Conservation (phyloP, 2,329 filamentous ascomycete genomes). For the Didymosphaeria variabile region DNA sequence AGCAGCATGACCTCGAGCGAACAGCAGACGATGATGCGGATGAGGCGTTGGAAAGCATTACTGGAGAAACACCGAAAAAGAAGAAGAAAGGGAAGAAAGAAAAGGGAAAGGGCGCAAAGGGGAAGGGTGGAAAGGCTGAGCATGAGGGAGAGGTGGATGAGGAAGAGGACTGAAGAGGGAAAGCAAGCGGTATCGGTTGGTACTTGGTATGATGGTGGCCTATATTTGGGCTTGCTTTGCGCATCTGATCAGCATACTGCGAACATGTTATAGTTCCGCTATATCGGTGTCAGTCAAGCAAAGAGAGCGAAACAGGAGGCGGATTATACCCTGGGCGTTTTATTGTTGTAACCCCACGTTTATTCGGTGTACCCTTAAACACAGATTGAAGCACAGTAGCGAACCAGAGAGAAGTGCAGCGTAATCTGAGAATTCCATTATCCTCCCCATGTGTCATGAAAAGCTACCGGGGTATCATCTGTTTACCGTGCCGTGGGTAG, state of each 20-base stretch:
- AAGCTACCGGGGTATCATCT: background rate
- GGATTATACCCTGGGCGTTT: too few species aligned
- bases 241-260: too few species aligned
- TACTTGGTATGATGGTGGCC: background rate
- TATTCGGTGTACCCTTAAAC: background rate
- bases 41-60: constrained; percentile 37
- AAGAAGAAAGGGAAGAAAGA: constrained; percentile 22
- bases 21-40: constrained; percentile 43
- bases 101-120: constrained; percentile 1
- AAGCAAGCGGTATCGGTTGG: background rate
- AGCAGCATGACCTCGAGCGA: constrained; percentile 37
- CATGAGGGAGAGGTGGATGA: background rate
- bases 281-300: background rate
- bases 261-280: background rate
- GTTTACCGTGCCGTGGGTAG: background rate
- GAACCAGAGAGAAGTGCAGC: background rate
- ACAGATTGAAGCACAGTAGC: background rate
- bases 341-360: too few species aligned
- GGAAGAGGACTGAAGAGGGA: background rate
- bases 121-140: background rate
- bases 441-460: background rate
- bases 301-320: too few species aligned
- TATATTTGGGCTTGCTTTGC: too few species aligned
- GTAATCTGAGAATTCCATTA: background rate
- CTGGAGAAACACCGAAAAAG: constrained; percentile 17